Conservation (phyloP, 306 rosid species). For the Cajanus cajan region DNA sequence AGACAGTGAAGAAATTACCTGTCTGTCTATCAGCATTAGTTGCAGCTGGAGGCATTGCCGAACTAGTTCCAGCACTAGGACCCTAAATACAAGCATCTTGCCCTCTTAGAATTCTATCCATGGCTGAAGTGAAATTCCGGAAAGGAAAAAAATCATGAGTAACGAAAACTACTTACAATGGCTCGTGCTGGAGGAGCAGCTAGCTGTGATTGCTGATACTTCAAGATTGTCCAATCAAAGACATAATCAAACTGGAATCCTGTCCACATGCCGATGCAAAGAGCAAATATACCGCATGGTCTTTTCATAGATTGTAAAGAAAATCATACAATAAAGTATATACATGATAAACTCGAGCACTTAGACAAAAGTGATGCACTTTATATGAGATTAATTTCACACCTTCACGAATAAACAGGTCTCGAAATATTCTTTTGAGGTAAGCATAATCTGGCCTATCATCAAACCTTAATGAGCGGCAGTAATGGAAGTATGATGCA, state of each 20-base stretch:
- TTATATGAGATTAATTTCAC: not conserved
- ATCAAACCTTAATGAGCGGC: conserved; percentile 83
- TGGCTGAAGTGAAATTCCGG: conserved; percentile 27
- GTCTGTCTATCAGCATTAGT: conserved; percentile 59
- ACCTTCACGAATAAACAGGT: conserved; percentile 91
- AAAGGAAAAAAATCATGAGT: not conserved
- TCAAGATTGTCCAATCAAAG: conserved; percentile 13
- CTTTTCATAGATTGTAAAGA: conserved; percentile 1
- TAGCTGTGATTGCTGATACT: conserved; percentile 54
- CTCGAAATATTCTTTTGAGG: conserved; percentile 81
- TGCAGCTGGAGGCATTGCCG: conserved; percentile 62
- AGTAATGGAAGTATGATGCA: conserved; percentile 87
- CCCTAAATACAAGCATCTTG: conserved; percentile 43
- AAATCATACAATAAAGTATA: not conserved
- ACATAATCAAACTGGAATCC: conserved; percentile 91
- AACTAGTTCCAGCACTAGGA: conserved; percentile 70
- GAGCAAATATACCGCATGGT: not conserved
- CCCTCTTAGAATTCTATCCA: conserved; percentile 1
- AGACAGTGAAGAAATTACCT: conserved; percentile 40
- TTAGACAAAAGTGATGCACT: conserved; percentile 6
- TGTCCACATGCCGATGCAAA: conserved; percentile 32
- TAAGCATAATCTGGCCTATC: conserved; percentile 90
- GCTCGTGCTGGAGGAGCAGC: conserved; percentile 77
- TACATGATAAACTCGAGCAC: not conserved
- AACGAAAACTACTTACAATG: conserved; percentile 37